Evolutionary conservation across 1,139 yeast species (phyloP), one percentile per base, ranked within the genome.

Genomic region (Arxiozyma slooffiae): DNA sequence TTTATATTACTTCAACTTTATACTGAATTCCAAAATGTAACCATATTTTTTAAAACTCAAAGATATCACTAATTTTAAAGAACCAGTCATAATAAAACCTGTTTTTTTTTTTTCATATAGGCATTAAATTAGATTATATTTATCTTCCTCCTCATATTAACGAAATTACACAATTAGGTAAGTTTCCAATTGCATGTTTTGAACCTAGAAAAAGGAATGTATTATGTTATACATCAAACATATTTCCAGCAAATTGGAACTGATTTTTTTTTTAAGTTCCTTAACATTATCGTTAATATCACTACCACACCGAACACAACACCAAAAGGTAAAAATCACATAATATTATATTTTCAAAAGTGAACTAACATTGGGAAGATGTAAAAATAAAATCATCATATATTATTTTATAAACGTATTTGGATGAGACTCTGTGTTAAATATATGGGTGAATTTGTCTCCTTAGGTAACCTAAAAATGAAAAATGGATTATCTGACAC

Each of bases 31-130:
- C 90, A 84, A 43, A 87, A 69, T 1, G 63, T 63, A 24, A 71
- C 67, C 0, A 90, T 76, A 51, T 82, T 81, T 1, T 71, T 72
- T 55, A 78, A n/a, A 81, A 16, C 92, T 79, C 52, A 90, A 67
- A 38, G 76, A 74, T 95, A 90, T 84, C 23, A 90, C 77, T 1
- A 80, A 76, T 56, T 84, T 86, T 8, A 95, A 76, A 24, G 79
- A 77, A 0, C 95, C 95, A 56, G 83, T 80, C 38, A 85, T 65
- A 0, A 88, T 79, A 61, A 75, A 86, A 59, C 86, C 79, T 2
- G 89, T 77, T 61, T 90, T 96, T 77, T 61, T 90, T 96, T 60
- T 90, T 90, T 62, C 87, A 67, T 55, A 80, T 89, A 63, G 89
- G 88, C 53, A 81, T 71, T 80, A 92, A 79, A 48, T 78, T 75